Base-by-base conservation (phyloP, 768 basidiomycete species). In the Pisolithus albus region DNA sequence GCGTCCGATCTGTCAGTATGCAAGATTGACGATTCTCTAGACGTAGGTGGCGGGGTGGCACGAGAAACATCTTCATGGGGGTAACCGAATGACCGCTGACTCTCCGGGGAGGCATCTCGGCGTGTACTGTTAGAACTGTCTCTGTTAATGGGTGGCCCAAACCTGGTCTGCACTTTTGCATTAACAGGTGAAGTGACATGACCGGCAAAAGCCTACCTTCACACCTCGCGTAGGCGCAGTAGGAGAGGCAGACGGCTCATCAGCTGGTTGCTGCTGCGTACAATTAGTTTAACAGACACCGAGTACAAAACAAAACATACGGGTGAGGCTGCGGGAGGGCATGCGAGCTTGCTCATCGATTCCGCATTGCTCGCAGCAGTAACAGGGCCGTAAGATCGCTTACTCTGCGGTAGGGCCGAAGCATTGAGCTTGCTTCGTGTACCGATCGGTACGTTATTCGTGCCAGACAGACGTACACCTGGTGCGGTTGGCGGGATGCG, bases 391-490 rank as follows among this genome's bases (percentile, higher is more conserved):
- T 46, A 53, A 21, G 39, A 30, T 19, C 44, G 21, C n/a, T 10
- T n/a, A 30, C 16, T 39, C 6, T 45, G 48, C 23, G 43, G n/a
- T 1, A 16, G 30, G 10, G 30, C 37, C 5, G 52, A 43, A 3
- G 40, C 46, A 19, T 50, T 60, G 26, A 64, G 61, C 18, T 62
- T 70, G 46, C 52, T 61, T 43, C 64, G 56, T 7, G 51, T 48
- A 16, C 68, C 68, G 24, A 67, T 66, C 15, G 67, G 67, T 47
- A 52, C 61, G 28, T 59, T 69, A 50, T 70, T 68, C 21, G 67
- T 67, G 21, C 67, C 67, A 3, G 67, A 68, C 8, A 69, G 36
- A 23, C 63, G 65, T 23, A 63, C 18, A 13, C 53, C 60, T 15
- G 62, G 52, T 30, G 57, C 63, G 24, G 50, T 36, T 15, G 50